Percentiles rank a stretch among this genome's conserved stretches.
phyloP scores from a whole-genome alignment of 73 alveolate species.

The Uronychia binucleata region DNA sequence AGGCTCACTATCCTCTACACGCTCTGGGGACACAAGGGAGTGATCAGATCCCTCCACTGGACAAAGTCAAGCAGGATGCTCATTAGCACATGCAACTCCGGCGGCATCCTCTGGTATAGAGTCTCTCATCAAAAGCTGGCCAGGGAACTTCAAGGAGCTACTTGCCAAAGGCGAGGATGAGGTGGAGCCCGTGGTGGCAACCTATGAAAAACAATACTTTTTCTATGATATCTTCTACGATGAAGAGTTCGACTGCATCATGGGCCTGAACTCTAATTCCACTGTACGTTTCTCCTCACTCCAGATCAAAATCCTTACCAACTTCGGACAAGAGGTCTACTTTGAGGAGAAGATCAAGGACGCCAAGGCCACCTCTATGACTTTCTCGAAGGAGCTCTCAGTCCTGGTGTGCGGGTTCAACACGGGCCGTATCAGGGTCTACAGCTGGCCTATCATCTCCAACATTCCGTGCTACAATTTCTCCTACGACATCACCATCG shows the following conservation, averaged over 20 bases:
- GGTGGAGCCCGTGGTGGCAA: slow-evolving; percentile 21
- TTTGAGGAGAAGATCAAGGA: slow-evolving; percentile 26
- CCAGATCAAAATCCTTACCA: slow-evolving; percentile 20
- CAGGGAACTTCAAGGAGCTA: slow-evolving; percentile 48
- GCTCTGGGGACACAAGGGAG: slow-evolving; percentile 68
- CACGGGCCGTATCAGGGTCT: slow-evolving; percentile 24
- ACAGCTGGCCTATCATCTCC: slow-evolving; percentile 45
- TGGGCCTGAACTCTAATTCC: slow-evolving; percentile 41
- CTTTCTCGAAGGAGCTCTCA: slow-evolving; percentile 37
- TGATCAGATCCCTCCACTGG: slow-evolving; percentile 50
- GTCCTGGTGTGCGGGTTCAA: slow-evolving; percentile 26
- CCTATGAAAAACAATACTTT: slow-evolving; percentile 37
- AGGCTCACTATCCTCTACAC: slow-evolving; percentile 43
- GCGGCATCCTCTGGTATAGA: slow-evolving; percentile 34
- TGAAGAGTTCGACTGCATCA: slow-evolving; percentile 35
- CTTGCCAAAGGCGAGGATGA: slow-evolving; percentile 12
- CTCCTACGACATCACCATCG: slow-evolving; percentile 16
- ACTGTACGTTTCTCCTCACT: not conserved
- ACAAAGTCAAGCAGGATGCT: slow-evolving; percentile 25
- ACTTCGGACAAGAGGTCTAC: slow-evolving; percentile 17
- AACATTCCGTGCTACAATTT: slow-evolving; percentile 10
- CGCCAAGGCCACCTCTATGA: slow-evolving; percentile 31
- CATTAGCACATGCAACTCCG: slow-evolving; percentile 54
- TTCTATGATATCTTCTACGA: slow-evolving; percentile 41
- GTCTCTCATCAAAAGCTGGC: slow-evolving; percentile 15